Percentiles rank a stretch among this genome's conserved stretches.
These are phyloP conservation scores for Yamadazyma paraphyllophila DNA, from an alignment of 805 yeast species.

Conservation along the genomic window DNA sequence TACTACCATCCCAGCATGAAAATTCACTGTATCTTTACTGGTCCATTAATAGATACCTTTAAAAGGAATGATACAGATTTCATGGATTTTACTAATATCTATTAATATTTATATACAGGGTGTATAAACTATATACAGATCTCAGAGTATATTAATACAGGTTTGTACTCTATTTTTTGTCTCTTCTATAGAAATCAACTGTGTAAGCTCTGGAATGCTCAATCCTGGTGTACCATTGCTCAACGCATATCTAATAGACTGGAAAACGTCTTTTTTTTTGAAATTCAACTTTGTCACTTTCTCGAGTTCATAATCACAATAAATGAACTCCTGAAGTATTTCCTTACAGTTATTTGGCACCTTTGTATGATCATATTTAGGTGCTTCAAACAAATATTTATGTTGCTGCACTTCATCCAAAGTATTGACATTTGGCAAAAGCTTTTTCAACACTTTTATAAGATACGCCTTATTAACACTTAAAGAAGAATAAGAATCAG, in stretches of 20 bases:
- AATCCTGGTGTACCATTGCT: constrained; percentile 72
- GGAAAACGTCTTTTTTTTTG: constrained; percentile 47
- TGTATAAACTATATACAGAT: constrained; percentile 1
- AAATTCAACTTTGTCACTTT: not conserved
- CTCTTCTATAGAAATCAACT: constrained; percentile 50
- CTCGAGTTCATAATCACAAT: constrained; percentile 10
- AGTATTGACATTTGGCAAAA: constrained; percentile 51
- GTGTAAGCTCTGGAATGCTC: constrained; percentile 56
- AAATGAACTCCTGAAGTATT: constrained; percentile 17
- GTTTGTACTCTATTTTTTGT: constrained; percentile 23
- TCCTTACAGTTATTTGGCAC: constrained; percentile 13
- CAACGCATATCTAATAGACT: constrained; percentile 62
- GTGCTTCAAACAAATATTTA: constrained; percentile 47
- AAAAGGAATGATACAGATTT: constrained; percentile 20
- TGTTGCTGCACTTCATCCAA: constrained; percentile 53
- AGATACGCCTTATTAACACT: constrained; percentile 23
- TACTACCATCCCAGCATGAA: constrained; percentile 78
- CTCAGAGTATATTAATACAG: not conserved
- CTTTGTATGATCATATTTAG: constrained; percentile 26
- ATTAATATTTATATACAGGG: constrained; percentile 7
- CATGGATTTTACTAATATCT: constrained; percentile 27
- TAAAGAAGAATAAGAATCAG: not conserved
- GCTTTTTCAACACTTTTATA: constrained; percentile 35
- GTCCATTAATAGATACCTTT: constrained; percentile 28
- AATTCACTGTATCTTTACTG: constrained; percentile 70